These are phyloP conservation scores for Aspergillus sp. DNA, from an alignment of 2,329 filamentous ascomycete genomes.

Conservation along the genomic window DNA sequence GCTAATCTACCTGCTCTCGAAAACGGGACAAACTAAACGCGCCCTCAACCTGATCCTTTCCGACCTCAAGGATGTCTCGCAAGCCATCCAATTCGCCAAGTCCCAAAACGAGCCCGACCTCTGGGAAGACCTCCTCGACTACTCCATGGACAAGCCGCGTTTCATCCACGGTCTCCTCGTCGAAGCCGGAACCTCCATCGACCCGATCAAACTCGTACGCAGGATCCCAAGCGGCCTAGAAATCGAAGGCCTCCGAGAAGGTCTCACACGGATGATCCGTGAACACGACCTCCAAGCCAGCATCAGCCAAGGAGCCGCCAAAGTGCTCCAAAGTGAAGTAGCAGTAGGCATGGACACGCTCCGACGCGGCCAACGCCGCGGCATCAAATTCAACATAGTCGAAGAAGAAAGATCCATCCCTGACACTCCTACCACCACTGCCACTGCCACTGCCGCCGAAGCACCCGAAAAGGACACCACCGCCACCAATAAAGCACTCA, in stretches of 20 bases:
- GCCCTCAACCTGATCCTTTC: conserved; percentile 93
- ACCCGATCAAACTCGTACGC: conserved; percentile 85
- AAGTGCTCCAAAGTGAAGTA: conserved; percentile 84
- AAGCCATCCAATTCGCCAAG: conserved; percentile 93
- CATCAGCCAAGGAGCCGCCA: conserved; percentile 86
- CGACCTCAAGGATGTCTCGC: conserved; percentile 84
- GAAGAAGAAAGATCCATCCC: conserved; percentile 20
- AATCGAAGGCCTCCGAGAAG: conserved; percentile 85
- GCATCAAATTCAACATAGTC: conserved; percentile 83
- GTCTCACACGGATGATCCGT: conserved; percentile 85
- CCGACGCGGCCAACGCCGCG: conserved; percentile 75
- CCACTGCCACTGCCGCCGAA: background rate
- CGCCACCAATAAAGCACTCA: background rate
- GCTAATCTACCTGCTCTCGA: conserved; percentile 92
- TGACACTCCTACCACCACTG: background rate
- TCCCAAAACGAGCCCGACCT: conserved; percentile 88
- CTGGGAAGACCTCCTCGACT: conserved; percentile 92
- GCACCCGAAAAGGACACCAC: conserved; percentile 9
- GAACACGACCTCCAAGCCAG: conserved; percentile 95
- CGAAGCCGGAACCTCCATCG: conserved; percentile 89
- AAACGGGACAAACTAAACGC: conserved; percentile 89
- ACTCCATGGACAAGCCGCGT: conserved; percentile 94
- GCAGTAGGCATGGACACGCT: conserved; percentile 78
- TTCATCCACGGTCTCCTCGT: conserved; percentile 92
- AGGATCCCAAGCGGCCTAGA: conserved; percentile 91